Evolutionary conservation across 1,139 yeast genomes (phyloP).

Genomic region (Hyphopichia fennica): DNA sequence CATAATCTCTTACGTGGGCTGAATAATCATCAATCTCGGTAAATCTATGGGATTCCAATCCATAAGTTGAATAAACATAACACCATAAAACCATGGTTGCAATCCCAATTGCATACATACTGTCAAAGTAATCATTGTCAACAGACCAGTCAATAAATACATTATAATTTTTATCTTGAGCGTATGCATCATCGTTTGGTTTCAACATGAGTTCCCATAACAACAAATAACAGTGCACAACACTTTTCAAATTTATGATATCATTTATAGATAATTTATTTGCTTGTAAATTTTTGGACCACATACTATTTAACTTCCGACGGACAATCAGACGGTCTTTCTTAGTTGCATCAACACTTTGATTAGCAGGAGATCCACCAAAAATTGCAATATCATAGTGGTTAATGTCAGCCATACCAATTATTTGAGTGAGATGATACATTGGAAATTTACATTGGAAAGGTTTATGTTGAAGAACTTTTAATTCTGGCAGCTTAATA

Average conservation of each 20-base stretch:
- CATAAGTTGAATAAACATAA: slow-evolving; percentile 40
- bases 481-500: background rate
- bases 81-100: slow-evolving; percentile 53
- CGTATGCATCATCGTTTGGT: slow-evolving; percentile 33
- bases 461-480: slow-evolving; percentile 1
- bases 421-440: slow-evolving; percentile 73
- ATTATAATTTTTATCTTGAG: slow-evolving; percentile 11
- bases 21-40: slow-evolving; percentile 12
- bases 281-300: slow-evolving; percentile 29
- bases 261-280: slow-evolving; percentile 29
- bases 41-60: slow-evolving; percentile 36
- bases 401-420: slow-evolving; percentile 59
- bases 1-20: slow-evolving; percentile 1
- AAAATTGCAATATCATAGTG: slow-evolving; percentile 77
- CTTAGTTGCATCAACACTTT: slow-evolving; percentile 68
- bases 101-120: slow-evolving; percentile 45
- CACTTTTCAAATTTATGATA: slow-evolving; percentile 38
- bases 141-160: slow-evolving; percentile 31
- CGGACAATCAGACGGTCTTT: slow-evolving; percentile 55
- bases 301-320: slow-evolving; percentile 49
- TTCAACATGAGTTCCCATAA: slow-evolving; percentile 62
- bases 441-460: slow-evolving; percentile 40
- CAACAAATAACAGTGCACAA: slow-evolving; percentile 63
- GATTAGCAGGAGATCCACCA: slow-evolving; percentile 81
- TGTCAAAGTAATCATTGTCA: slow-evolving; percentile 32